phyloP scores from a whole-genome alignment of 164 flowering plant species.

The Magnolia kwangsiensis region DNA sequence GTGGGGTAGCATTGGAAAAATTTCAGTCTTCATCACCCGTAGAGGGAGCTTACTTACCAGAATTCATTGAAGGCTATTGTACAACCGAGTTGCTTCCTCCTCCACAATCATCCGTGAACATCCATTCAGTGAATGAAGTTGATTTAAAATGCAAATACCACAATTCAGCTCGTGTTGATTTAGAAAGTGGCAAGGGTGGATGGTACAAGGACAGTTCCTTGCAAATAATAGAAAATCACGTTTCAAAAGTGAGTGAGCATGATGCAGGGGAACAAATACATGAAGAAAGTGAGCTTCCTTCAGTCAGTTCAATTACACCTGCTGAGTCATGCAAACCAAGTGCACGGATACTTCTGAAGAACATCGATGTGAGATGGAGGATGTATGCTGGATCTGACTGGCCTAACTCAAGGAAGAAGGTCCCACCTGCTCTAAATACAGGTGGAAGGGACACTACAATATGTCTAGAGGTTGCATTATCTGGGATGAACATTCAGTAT shows the following conservation, averaged over 20 bases:
- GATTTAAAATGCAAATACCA: conserved; percentile 20
- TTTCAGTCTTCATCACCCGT: conserved; percentile 33
- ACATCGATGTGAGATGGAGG: conserved; percentile 65
- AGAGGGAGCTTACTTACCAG: conserved; percentile 36
- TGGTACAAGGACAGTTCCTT: conserved; percentile 68
- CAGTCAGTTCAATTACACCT: conserved; percentile 12
- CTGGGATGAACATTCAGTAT: conserved; percentile 55
- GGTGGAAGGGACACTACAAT: conserved; percentile 51
- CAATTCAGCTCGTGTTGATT: conserved; percentile 20
- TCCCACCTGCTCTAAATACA: conserved; percentile 12
- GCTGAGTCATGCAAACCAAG: conserved; percentile 32
- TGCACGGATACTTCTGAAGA: conserved; percentile 58
- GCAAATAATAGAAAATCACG: conserved; percentile 68
- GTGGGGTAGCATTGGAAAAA: conserved; percentile 25
- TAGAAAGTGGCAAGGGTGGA: conserved; percentile 39
- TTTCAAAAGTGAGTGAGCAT: conserved; percentile 31
- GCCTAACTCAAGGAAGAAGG: conserved; percentile 29
- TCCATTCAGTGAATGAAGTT: conserved; percentile 18
- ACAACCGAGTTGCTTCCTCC: conserved; percentile 48
- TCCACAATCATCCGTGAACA: conserved; percentile 36
- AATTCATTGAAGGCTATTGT: conserved; percentile 76
- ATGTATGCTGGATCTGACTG: conserved; percentile 88
- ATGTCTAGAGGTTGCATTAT: conserved; percentile 69
- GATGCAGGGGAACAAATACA: conserved; percentile 14
- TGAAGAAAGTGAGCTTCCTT: conserved; percentile 23